A percentile compares a stretch with the other conserved stretches of the same genome.
phyloP scores from a whole-genome alignment of 2,329 filamentous ascomycete species.

The Coleophoma eucalyptorum region DNA sequence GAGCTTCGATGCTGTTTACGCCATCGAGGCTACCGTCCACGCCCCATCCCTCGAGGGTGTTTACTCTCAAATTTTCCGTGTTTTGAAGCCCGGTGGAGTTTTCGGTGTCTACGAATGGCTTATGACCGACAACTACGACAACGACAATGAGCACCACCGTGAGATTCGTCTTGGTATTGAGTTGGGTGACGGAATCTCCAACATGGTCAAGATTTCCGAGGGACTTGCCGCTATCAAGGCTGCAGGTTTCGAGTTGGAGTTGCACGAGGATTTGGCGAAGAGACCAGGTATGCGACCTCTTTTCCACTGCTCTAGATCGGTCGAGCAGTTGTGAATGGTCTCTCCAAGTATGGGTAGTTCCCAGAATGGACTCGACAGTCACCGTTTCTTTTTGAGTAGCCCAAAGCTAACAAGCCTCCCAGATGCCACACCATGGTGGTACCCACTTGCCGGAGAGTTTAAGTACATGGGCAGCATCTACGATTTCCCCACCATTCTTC shows the following conservation, averaged over 20 bases:
- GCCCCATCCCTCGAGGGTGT: conserved; percentile 88
- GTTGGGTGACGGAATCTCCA: conserved; percentile 92
- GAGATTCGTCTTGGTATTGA: conserved; percentile 96
- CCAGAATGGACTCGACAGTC: no score
- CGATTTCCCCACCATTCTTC: conserved; percentile 78
- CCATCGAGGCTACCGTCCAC: conserved; percentile 95
- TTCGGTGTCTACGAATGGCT: conserved; percentile 99
- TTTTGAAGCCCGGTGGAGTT: conserved; percentile 91
- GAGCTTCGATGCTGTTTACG: conserved; percentile 91
- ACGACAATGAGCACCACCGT: conserved; percentile 81
- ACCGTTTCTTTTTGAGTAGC: background rate
- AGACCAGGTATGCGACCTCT: conserved; percentile 42
- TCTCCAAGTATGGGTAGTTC: no score
- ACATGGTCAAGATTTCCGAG: conserved; percentile 91
- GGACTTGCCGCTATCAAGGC: conserved; percentile 80
- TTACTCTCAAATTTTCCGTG: conserved; percentile 92
- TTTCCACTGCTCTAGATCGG: background rate
- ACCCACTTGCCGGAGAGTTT: conserved; percentile 82
- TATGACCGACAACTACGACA: conserved; percentile 96
- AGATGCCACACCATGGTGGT: conserved; percentile 85
- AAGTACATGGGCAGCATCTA: conserved; percentile 75
- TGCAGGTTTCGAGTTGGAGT: conserved; percentile 81
- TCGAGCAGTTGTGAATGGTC: background rate
- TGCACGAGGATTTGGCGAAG: conserved; percentile 85
- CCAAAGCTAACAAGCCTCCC: background rate